phyloP scores from a whole-genome alignment of 2,329 filamentous ascomycete genomes.

The Amesomyces nigricolor region DNA sequence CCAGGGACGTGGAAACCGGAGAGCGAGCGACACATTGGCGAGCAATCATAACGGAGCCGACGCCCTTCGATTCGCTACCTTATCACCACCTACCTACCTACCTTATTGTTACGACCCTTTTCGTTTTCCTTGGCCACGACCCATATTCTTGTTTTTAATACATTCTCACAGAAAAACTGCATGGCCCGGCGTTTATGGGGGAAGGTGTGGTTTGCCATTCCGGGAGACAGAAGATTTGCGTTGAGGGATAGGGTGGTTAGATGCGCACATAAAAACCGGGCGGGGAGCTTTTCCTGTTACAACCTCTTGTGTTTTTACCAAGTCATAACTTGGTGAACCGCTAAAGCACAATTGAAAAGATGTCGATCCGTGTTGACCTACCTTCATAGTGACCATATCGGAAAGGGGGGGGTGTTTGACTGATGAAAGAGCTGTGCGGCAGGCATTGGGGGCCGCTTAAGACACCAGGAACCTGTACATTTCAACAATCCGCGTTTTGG shows the following conservation, averaged over 20 bases:
- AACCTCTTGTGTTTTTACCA: no score
- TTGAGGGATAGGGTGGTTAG: constrained; percentile 9
- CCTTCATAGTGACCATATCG: no score
- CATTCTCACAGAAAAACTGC: constrained; percentile 12
- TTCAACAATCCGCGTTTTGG: no score
- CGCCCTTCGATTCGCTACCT: background rate
- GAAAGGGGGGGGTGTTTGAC: no score
- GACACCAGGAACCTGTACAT: no score
- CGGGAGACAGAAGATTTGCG: constrained; percentile 1
- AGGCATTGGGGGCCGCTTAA: no score
- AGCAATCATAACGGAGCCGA: constrained; percentile 25
- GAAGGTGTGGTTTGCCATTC: background rate
- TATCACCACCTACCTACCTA: constrained; percentile 15
- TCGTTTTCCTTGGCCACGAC: constrained; percentile 12
- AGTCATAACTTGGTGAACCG: no score
- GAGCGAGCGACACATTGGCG: constrained; percentile 63
- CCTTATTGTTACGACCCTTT: constrained; percentile 3
- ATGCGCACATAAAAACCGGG: constrained; percentile 15
- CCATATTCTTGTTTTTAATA: constrained; percentile 14
- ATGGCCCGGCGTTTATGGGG: constrained; percentile 17
- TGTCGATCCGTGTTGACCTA: no score
- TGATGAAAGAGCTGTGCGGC: no score
- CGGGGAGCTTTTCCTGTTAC: background rate
- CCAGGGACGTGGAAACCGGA: constrained; percentile 73
- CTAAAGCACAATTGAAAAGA: no score